Percentiles rank a stretch among this genome's conserved stretches.
Conservation (phyloP, 495 filamentous ascomycete genomes). For the Neurospora sp. region DNA sequence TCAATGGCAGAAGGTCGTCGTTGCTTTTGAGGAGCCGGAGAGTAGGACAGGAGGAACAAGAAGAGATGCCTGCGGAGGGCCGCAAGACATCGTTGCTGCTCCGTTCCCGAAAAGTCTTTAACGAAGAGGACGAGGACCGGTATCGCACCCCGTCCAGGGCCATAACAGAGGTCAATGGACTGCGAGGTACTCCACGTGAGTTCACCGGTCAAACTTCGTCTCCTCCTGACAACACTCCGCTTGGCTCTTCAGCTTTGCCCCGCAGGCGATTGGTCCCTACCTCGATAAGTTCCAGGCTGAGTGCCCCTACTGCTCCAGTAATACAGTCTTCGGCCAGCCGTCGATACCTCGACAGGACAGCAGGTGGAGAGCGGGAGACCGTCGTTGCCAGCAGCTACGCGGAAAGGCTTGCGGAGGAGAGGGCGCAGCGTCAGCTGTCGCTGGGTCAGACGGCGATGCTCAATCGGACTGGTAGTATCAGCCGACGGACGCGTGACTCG, state of each 20-base stretch:
- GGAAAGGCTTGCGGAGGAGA: constrained; percentile 33
- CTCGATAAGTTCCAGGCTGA: constrained; percentile 26
- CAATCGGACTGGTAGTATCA: constrained; percentile 32
- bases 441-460: constrained; percentile 28
- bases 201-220: constrained; percentile 16
- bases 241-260: constrained; percentile 31
- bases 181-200: constrained; percentile 23
- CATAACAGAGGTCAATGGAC: constrained; percentile 42
- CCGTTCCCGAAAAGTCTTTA: constrained; percentile 29
- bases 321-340: constrained; percentile 20
- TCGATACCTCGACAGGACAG: constrained; percentile 38
- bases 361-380: constrained; percentile 25
- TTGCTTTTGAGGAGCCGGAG: constrained; percentile 33
- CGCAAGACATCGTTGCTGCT: constrained; percentile 31
- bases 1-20: constrained; percentile 33
- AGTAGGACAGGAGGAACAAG: constrained; percentile 33
- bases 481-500: constrained; percentile 28
- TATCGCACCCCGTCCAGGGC: constrained; percentile 47
- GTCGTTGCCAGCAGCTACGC: constrained; percentile 14
- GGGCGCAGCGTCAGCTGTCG: constrained; percentile 29
- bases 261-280: constrained; percentile 30
- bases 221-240: constrained; percentile 17
- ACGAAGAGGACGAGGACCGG: constrained; percentile 36
- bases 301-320: constrained; percentile 13
- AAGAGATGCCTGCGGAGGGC: constrained; percentile 35